Percentiles rank a stretch among this genome's conserved stretches.
These are phyloP conservation scores for Teratosphaeriaceae sp. DNA, from an alignment of 2,329 filamentous ascomycete species.

Conservation along the genomic window DNA sequence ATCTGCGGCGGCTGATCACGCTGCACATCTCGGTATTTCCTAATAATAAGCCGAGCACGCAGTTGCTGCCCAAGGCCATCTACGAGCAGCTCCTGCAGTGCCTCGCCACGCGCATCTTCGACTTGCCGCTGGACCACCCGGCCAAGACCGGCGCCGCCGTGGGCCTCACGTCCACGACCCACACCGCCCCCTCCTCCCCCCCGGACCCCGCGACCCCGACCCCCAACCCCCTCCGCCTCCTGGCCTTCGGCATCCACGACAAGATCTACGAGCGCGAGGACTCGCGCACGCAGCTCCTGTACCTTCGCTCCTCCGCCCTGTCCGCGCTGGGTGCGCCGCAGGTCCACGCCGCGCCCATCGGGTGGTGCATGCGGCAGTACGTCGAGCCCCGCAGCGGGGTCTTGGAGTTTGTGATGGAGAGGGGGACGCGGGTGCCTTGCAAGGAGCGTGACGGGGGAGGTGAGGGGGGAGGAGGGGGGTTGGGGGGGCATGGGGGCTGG, in stretches of 20 bases:
- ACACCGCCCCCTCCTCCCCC: neutral
- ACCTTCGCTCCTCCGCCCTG: slow-evolving; percentile 37
- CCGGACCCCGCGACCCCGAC: neutral
- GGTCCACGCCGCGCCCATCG: slow-evolving; percentile 37
- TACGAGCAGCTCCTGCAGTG: slow-evolving; percentile 39
- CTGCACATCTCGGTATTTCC: slow-evolving; percentile 46
- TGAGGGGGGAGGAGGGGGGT: neutral
- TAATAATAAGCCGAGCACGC: slow-evolving; percentile 33
- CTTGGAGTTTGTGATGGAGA: slow-evolving; percentile 38
- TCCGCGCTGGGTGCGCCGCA: slow-evolving; percentile 37
- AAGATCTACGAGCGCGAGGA: slow-evolving; percentile 43
- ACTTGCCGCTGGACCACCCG: slow-evolving; percentile 11
- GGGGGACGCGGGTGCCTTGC: slow-evolving; percentile 32
- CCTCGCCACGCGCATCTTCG: slow-evolving; percentile 21
- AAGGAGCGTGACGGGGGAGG: slow-evolving; percentile 18
- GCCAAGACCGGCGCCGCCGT: slow-evolving; percentile 2
- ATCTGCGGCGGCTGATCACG: slow-evolving; percentile 36
- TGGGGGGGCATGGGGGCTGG: no score
- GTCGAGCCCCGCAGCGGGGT: slow-evolving; percentile 41
- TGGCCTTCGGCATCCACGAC: slow-evolving; percentile 42
- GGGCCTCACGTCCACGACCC: neutral
- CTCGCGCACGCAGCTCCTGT: slow-evolving; percentile 40
- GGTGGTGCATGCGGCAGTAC: slow-evolving; percentile 41
- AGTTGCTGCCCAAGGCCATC: slow-evolving; percentile 36
- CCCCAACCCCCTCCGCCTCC: slow-evolving; percentile 33